phyloP scores from a whole-genome alignment of 2,329 filamentous ascomycete species.

The Colletotrichum gigasporum region DNA sequence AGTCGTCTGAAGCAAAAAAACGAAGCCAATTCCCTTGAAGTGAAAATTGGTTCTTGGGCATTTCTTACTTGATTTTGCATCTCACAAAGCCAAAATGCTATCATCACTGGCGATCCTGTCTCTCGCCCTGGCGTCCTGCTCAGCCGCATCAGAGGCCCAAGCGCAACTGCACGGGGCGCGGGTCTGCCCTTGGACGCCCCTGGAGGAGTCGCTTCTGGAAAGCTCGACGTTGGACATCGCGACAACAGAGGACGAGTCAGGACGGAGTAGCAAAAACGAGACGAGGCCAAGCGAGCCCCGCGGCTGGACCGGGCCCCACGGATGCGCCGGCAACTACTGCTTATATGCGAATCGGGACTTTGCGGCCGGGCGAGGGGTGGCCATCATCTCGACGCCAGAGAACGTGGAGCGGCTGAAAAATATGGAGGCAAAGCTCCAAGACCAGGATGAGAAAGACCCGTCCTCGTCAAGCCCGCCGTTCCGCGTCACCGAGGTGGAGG shows the following conservation, averaged over 20 bases:
- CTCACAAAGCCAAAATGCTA: background rate
- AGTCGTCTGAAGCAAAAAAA: background rate
- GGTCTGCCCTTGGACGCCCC: slow-evolving; percentile 14
- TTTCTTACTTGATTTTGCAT: background rate
- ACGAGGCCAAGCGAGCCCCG: background rate
- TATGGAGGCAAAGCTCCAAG: background rate
- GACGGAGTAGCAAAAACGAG: background rate
- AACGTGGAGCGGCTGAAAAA: slow-evolving; percentile 18
- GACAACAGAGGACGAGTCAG: background rate
- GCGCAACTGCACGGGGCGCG: background rate
- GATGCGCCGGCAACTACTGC: slow-evolving; percentile 37
- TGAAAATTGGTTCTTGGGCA: background rate
- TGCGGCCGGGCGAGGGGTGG: slow-evolving; percentile 47
- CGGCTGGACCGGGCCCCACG: slow-evolving; percentile 27
- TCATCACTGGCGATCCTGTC: background rate
- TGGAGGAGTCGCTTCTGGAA: slow-evolving; percentile 14
- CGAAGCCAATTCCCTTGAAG: background rate
- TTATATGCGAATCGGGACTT: slow-evolving; percentile 46
- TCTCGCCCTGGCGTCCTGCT: slow-evolving; percentile 4
- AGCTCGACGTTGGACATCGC: background rate
- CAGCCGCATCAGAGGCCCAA: slow-evolving; percentile 9
- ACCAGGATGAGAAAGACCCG: background rate
- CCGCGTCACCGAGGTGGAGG: slow-evolving; percentile 35
- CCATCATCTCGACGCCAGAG: slow-evolving; percentile 46
- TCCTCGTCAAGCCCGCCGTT: slow-evolving; percentile 23